Conservation (phyloP, 495 filamentous ascomycete genomes). For the Aspergillus affinis region DNA sequence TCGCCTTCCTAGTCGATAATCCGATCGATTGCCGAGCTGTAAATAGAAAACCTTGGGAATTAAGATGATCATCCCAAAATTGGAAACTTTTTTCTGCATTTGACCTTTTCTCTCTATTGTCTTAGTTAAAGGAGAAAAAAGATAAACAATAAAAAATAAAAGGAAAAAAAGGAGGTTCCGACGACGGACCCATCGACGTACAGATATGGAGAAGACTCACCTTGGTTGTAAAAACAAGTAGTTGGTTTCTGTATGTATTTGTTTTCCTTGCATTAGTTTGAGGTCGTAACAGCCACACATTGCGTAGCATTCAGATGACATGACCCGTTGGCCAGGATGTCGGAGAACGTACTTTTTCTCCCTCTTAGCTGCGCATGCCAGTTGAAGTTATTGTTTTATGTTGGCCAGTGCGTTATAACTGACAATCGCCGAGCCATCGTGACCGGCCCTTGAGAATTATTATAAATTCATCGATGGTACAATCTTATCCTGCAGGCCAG, state of each 20-base stretch:
- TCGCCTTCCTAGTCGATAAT: not conserved
- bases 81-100: not conserved
- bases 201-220: slow-evolving; percentile 12
- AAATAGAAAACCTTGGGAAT: not conserved
- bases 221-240: slow-evolving; percentile 3
- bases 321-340: slow-evolving; percentile 8
- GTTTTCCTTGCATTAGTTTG: slow-evolving; percentile 31
- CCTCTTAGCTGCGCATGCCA: slow-evolving; percentile 9
- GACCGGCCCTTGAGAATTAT: not conserved
- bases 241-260: slow-evolving; percentile 21
- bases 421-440: not conserved
- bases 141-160: not conserved
- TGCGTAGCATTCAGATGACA: slow-evolving; percentile 15
- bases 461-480: not conserved
- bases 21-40: not conserved
- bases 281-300: slow-evolving; percentile 23
- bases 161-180: not conserved
- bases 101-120: not conserved
- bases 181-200: slow-evolving; percentile 1
- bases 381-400: slow-evolving; percentile 6
- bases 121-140: not conserved
- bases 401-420: not conserved
- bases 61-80: not conserved
- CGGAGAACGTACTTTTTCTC: slow-evolving; percentile 22
- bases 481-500: not conserved